Percentiles rank a stretch among this genome's conserved stretches.
Conservation (phyloP, 805 yeast genomes). For the Monosporozyma servazzii region DNA sequence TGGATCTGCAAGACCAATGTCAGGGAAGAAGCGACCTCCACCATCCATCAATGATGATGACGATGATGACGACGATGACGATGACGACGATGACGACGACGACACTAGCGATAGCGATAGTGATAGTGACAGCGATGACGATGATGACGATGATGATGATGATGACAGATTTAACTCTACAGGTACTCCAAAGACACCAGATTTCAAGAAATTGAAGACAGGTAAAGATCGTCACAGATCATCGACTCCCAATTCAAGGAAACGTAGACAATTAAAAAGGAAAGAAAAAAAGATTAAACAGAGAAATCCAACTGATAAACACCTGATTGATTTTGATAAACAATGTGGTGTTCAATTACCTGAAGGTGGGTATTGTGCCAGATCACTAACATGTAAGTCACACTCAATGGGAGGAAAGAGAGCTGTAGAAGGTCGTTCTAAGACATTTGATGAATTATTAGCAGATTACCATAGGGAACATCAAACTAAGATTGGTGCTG, state of each 20-base stretch:
- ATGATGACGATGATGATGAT: background rate
- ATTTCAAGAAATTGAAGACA: conserved; percentile 4
- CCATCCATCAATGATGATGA: conserved; percentile 2
- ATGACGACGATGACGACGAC: background rate
- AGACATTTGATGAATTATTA: conserved; percentile 79
- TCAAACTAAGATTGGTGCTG: conserved; percentile 79
- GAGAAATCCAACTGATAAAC: conserved; percentile 67
- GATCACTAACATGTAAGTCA: conserved; percentile 92
- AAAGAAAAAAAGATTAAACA: conserved; percentile 35
- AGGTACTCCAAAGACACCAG: conserved; percentile 3
- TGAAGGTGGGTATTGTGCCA: conserved; percentile 91
- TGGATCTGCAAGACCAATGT: background rate
- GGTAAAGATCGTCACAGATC: background rate
- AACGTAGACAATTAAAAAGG: conserved; percentile 15
- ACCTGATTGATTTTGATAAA: conserved; percentile 66
- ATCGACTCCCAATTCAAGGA: conserved; percentile 4
- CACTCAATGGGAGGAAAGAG: conserved; percentile 98
- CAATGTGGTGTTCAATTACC: conserved; percentile 96
- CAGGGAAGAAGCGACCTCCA: conserved; percentile 9
- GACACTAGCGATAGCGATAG: background rate
- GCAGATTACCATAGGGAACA: conserved; percentile 88
- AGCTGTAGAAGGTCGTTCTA: conserved; percentile 87
- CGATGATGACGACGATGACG: background rate
- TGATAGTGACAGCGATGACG: background rate
- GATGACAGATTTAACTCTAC: background rate